phyloP scores from a whole-genome alignment of 495 filamentous ascomycete genomes.

The Aspergillus affinis region DNA sequence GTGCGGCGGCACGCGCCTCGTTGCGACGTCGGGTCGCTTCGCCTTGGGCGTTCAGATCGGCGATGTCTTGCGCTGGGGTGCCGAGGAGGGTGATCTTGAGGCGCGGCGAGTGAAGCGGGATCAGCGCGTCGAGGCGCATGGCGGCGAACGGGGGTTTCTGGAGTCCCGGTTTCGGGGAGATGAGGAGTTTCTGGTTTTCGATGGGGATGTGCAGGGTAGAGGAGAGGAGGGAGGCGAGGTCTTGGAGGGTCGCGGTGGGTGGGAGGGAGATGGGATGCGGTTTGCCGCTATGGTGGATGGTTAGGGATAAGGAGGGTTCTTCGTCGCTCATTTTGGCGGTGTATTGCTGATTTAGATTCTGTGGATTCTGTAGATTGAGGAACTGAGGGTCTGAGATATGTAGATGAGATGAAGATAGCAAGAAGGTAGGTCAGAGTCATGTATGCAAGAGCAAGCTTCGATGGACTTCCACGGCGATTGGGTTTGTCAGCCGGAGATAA shows the following conservation, averaged over 20 bases:
- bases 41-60: conserved; percentile 40
- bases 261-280: conserved; percentile 68
- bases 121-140: conserved; percentile 28
- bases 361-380: too few relatives aligned
- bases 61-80: conserved; percentile 34
- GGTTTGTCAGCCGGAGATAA: conserved; percentile 36
- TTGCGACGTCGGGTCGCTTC: conserved; percentile 38
- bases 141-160: conserved; percentile 63
- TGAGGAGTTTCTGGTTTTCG: conserved; percentile 73
- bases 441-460: conserved; percentile 3
- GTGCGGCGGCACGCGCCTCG: conserved; percentile 39
- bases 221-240: conserved; percentile 60
- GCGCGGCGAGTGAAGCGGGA: conserved; percentile 48
- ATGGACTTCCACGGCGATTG: conserved; percentile 36
- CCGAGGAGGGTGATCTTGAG: conserved; percentile 47
- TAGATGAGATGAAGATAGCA: background rate
- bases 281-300: conserved; percentile 61
- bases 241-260: conserved; percentile 68
- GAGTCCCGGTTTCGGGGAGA: conserved; percentile 65
- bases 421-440: background rate
- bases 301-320: conserved; percentile 33
- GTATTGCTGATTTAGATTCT: too few relatives aligned
- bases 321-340: background rate
- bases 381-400: background rate
- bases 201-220: conserved; percentile 59